Evolutionary conservation across 2,329 filamentous ascomycete genomes (phyloP).

Genomic region (Botrytis squamosa): DNA sequence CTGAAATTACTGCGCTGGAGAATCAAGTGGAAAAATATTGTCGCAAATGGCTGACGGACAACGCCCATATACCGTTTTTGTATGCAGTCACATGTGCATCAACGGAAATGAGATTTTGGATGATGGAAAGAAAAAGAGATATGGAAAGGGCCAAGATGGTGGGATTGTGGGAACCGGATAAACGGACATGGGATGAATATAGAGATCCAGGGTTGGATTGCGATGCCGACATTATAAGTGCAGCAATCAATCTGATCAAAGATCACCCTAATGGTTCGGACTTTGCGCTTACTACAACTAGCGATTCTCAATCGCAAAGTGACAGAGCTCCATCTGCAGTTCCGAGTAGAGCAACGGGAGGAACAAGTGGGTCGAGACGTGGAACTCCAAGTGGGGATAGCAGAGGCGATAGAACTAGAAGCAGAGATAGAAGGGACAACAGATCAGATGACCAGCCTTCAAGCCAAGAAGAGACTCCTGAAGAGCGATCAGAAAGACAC

Average conservation of each 20-base stretch:
- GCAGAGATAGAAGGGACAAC: background rate
- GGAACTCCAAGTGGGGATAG: background rate
- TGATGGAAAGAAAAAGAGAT: background rate
- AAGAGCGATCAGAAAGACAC: background rate
- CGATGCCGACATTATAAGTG: background rate
- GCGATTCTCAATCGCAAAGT: background rate
- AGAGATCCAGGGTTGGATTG: background rate
- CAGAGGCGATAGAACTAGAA: background rate
- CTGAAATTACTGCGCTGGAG: background rate
- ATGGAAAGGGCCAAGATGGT: background rate
- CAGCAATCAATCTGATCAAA: background rate
- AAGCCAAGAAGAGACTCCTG: background rate
- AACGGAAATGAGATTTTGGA: background rate
- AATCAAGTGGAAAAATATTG: background rate
- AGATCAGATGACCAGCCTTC: background rate
- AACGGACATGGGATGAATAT: background rate
- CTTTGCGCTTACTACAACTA: background rate
- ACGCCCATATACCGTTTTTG: background rate
- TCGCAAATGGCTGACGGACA: background rate
- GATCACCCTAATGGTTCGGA: background rate
- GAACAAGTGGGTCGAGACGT: background rate
- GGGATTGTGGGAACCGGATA: background rate
- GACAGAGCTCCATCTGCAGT: background rate
- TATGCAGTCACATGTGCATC: background rate
- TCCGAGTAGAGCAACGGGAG: no score